Base-by-base conservation (phyloP, 768 basidiomycete genomes). In the Xerocomellus chrysenteron region DNA sequence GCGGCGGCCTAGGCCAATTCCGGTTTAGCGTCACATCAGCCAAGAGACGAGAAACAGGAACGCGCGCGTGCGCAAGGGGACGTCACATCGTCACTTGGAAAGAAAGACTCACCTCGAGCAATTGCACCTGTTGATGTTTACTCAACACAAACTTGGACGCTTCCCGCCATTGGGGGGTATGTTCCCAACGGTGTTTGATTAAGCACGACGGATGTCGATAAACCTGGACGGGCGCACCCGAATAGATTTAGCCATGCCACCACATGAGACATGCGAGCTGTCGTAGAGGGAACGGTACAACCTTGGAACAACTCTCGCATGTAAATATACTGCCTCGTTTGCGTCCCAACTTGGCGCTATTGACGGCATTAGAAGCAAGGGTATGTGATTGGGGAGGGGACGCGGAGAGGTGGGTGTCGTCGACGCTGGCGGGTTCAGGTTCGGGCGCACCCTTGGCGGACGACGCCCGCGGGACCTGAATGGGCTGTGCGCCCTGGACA, bases 181-280 rank as follows among this genome's bases (percentile, higher is more conserved):
- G 93, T 67, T 98, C 95, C 96, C 96, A 98, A 35, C 96, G 89
- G 68, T 98, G 96, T 73, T 98, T 98, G 73, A 95, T 91, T 47
- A 98, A 78, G 73, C 95, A 98, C 13, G 90, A 92, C 3, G 94
- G 94, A 73, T 98, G 95, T 50, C 89, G 85, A 71, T 92, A 93
- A 39, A 91, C 85, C 89, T 91, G 67, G 19, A 49, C 13, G 16
- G 42, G 43, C 36, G n/a, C 8, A 42, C 13, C 28, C 19, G 17
- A 28, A 19, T 4, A 52, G 42, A 28, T 48, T 61, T 32, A 62
- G 55, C 26, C 40, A 55, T 28, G 39, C 32, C 43, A 54, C 41
- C 16, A 40, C 51, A 50, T 39, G 24, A 55, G 47, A 39, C 17
- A 49, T 48, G 59, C 47, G 42, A 50, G 26, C 17, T 41, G 53